These are phyloP conservation scores for Ascochyta clinopodiicola DNA, from an alignment of 2,329 filamentous ascomycete species.

Conservation along the genomic window DNA sequence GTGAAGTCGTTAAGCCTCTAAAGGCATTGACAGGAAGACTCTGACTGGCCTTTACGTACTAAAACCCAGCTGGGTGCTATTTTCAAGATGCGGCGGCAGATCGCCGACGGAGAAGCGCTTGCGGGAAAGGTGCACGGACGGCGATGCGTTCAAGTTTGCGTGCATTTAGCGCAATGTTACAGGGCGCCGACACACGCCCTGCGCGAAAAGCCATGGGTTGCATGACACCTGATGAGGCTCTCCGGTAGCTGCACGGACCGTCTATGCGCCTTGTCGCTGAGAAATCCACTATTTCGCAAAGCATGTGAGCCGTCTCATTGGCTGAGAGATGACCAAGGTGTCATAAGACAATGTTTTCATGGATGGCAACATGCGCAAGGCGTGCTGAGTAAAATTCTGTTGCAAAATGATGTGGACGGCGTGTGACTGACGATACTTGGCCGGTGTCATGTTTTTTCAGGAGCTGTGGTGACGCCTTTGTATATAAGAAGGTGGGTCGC, in stretches of 20 bases:
- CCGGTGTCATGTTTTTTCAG: conserved; percentile 7
- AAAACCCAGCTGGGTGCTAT: conserved; percentile 4
- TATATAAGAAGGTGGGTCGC: conserved; percentile 17
- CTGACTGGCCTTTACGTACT: conserved; percentile 20
- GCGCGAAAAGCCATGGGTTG: conserved; percentile 1
- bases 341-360: conserved; percentile 13
- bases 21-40: conserved; percentile 7
- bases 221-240: conserved; percentile 18
- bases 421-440: conserved; percentile 22
- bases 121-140: conserved; percentile 18
- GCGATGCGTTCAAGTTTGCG: not conserved
- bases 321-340: conserved; percentile 5
- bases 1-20: conserved; percentile 21
- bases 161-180: not conserved
- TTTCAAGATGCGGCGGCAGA: conserved; percentile 8
- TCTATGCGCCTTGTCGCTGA: conserved; percentile 15
- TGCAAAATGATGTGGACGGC: conserved; percentile 15
- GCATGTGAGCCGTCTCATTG: conserved; percentile 5
- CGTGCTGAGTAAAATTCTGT: conserved; percentile 19
- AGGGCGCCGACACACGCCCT: conserved; percentile 1
- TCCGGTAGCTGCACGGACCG: conserved; percentile 7
- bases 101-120: conserved; percentile 20
- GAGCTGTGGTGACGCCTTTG: not conserved
- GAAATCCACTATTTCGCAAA: conserved; percentile 12
- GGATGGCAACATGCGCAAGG: conserved; percentile 15